Evolutionary conservation across 352 stramenopile genomes (phyloP).

Genomic region (Globisporangium cederbergense): DNA sequence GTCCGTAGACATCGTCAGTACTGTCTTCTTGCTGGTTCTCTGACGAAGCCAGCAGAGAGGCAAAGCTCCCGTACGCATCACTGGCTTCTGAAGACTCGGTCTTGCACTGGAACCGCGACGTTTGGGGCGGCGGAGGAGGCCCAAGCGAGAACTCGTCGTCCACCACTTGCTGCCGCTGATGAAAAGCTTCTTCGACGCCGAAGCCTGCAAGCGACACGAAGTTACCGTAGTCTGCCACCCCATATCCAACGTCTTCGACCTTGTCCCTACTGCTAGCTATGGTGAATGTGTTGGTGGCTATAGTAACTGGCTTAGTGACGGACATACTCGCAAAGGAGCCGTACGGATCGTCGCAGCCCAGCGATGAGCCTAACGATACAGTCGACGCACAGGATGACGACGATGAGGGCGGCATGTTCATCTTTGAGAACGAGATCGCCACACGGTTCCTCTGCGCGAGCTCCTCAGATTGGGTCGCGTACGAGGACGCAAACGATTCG

Average conservation of each 20-base stretch:
- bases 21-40: neutral
- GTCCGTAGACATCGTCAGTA: conserved; percentile 10
- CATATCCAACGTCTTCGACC: neutral
- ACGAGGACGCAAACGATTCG: conserved; percentile 18
- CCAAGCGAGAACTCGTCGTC: conserved; percentile 19
- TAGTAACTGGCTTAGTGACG: conserved; percentile 6
- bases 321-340: conserved; percentile 23
- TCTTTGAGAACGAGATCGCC: conserved; percentile 17
- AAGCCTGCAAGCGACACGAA: conserved; percentile 28
- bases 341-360: conserved; percentile 19
- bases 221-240: conserved; percentile 35
- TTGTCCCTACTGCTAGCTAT: neutral
- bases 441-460: conserved; percentile 12
- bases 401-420: neutral
- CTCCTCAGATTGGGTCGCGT: conserved; percentile 12
- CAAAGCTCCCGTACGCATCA: conserved; percentile 38
- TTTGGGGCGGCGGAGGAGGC: conserved; percentile 19
- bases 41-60: conserved; percentile 20
- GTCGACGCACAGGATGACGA: conserved; percentile 4
- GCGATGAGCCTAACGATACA: neutral
- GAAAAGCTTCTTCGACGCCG: neutral
- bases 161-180: neutral
- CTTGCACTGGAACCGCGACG: conserved; percentile 4
- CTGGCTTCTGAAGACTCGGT: neutral
- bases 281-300: neutral